Conservation (phyloP, 768 basidiomycete genomes). For the Fibroporia radiculosa region DNA sequence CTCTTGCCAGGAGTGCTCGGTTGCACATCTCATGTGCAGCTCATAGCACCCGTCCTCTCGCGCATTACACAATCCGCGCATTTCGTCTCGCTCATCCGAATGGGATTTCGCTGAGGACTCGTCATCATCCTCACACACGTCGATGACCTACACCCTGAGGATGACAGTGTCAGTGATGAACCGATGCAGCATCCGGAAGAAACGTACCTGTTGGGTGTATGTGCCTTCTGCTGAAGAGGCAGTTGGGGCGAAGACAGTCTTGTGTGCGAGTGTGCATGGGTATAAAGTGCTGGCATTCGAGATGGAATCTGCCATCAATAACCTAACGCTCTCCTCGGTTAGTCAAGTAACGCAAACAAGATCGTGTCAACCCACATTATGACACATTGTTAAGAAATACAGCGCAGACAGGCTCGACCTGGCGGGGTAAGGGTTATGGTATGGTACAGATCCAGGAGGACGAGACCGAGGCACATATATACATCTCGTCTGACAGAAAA, state of each 20-base stretch:
- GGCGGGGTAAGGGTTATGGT: constrained; percentile 15
- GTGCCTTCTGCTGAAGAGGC: constrained; percentile 67
- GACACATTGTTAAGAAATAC: constrained; percentile 47
- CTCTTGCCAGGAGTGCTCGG: background rate
- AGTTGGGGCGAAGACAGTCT: constrained; percentile 57
- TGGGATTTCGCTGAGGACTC: constrained; percentile 61
- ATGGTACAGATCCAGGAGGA: constrained; percentile 5
- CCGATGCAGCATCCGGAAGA: background rate
- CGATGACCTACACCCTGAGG: constrained; percentile 39
- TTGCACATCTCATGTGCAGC: constrained; percentile 10
- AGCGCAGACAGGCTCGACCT: constrained; percentile 11
- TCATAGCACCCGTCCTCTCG: constrained; percentile 18
- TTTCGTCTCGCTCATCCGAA: constrained; percentile 52
- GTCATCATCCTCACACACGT: constrained; percentile 60
- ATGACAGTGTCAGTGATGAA: background rate
- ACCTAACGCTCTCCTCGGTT: constrained; percentile 35
- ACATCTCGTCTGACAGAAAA: constrained; percentile 21
- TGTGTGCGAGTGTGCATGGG: constrained; percentile 62
- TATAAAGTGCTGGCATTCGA: constrained; percentile 62
- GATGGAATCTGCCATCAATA: constrained; percentile 70
- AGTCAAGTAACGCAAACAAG: constrained; percentile 1
- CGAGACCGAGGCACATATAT: constrained; percentile 13
- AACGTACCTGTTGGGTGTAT: constrained; percentile 43
- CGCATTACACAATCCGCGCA: constrained; percentile 30
- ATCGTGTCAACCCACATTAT: constrained; percentile 48